Base-by-base conservation (phyloP, 768 basidiomycete species). In the Rhizopogon vinicolor region DNA sequence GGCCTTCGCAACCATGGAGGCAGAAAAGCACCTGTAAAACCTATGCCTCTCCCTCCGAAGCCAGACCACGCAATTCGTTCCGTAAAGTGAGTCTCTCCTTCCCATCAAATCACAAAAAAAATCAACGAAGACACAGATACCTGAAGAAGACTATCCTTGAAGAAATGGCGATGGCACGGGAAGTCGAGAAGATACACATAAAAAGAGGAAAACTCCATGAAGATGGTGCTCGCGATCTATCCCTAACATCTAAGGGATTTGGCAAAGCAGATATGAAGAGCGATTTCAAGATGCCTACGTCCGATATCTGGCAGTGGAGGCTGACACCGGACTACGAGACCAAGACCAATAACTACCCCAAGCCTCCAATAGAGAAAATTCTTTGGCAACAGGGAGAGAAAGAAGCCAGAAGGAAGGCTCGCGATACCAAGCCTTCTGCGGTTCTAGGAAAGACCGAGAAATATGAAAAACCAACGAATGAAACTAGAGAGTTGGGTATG, bases 91-190 rank as follows among this genome's bases (percentile, higher is more conserved):
- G 61, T 40, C 7, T 25, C 4, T 7, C 7, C 19, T 14, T 41
- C 7, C 3, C 33, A n/a, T 41, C 41, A 7, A 3, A 44, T 22
- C 28, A 31, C 18, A 31, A 44, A 18, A n/a, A 40, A 25, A 6
- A 5, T 41, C 39, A 7, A 31, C 14, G 14, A 28, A 37, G 48
- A 22, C 14, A 9, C 43, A 67, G 66, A 49, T 66, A 59, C 43
- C 63, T 67, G 33, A 68, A 65, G 41, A 64, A 56, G 29, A 40
- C 60, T 39, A 49, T 68, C 9, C 48, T 68, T 8, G 58, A 60
- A 37, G 62, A 62, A 48, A 60, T 68, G 56, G 62, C 50, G 9
- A 51, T 54, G 14, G 37, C 44, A 1, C 46, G 50, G 16, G 57
- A 64, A 37, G 35, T 65, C 25, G 59, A 62, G 42, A 66, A 67